Percentiles rank a stretch among this genome's conserved stretches.
Conservation (phyloP, 2,329 filamentous ascomycete species). For the Waltergamsia citrina region DNA sequence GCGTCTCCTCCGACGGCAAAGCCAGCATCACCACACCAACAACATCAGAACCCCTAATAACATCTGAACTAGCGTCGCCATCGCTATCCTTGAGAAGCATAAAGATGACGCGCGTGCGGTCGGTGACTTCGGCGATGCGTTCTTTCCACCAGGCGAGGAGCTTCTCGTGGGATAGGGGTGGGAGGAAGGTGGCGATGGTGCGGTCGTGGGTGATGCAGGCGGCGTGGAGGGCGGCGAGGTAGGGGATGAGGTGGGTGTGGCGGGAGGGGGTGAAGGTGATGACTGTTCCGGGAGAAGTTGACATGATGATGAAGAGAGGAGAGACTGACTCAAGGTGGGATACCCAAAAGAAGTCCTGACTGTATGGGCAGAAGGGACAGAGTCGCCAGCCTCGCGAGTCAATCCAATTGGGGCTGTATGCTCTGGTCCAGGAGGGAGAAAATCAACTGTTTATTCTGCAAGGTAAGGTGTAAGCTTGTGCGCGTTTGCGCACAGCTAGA, state of each 20-base stretch:
- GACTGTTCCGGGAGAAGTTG: constrained; percentile 22
- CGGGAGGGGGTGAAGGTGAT: constrained; percentile 31
- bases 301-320: too few species aligned
- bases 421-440: too few species aligned
- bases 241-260: constrained; percentile 43
- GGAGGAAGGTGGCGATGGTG: constrained; percentile 48
- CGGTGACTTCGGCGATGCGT: constrained; percentile 34
- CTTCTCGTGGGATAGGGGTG: constrained; percentile 46
- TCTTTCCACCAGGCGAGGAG: constrained; percentile 49
- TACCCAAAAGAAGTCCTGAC: too few species aligned
- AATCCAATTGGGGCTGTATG: too few species aligned
- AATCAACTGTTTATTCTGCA: too few species aligned
- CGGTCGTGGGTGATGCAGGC: constrained; percentile 49
- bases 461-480: too few species aligned
- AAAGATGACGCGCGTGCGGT: constrained; percentile 39
- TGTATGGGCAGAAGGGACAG: too few species aligned
- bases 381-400: too few species aligned
- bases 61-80: neutral
- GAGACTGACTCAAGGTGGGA: too few species aligned
- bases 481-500: too few species aligned
- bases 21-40: constrained; percentile 47
- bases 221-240: constrained; percentile 48
- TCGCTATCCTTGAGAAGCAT: constrained; percentile 32
- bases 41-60: constrained; percentile 32
- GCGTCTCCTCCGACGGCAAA: constrained; percentile 44